These are phyloP conservation scores for Lasiosphaeria miniovina DNA, from an alignment of 495 filamentous ascomycete genomes.

Conservation along the genomic window DNA sequence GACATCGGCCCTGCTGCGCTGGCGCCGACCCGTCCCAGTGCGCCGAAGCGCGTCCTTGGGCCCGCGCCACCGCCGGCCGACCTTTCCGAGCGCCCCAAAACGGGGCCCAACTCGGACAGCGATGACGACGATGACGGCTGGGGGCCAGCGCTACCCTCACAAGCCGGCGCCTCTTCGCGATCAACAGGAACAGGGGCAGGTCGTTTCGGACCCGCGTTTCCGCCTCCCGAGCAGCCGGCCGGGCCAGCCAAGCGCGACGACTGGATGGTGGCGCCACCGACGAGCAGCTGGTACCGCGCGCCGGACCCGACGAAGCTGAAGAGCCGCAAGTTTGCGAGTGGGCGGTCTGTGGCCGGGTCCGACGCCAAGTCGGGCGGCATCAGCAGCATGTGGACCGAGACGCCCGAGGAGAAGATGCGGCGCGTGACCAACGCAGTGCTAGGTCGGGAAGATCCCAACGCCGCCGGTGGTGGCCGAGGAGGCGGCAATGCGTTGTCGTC, in stretches of 20 bases:
- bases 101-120: constrained; percentile 32
- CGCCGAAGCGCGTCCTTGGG: constrained; percentile 40
- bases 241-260: constrained; percentile 61
- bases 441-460: constrained; percentile 51
- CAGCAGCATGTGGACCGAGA: constrained; percentile 83
- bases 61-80: constrained; percentile 43
- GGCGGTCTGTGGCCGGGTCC: constrained; percentile 11
- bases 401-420: constrained; percentile 80
- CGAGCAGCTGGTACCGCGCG: constrained; percentile 58
- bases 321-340: constrained; percentile 70
- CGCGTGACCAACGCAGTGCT: constrained; percentile 82
- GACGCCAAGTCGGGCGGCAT: constrained; percentile 46
- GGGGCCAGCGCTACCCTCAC: constrained; percentile 72
- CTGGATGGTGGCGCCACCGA: constrained; percentile 93
- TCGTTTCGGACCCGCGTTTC: constrained; percentile 16
- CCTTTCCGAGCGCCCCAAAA: constrained; percentile 39
- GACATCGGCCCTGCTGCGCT: constrained; percentile 24
- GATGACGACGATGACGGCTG: constrained; percentile 44
- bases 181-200: neutral
- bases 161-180: neutral
- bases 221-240: constrained; percentile 23
- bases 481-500: neutral
- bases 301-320: constrained; percentile 78
- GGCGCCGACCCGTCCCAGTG: constrained; percentile 3
- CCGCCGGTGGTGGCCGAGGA: neutral